These are phyloP conservation scores for Hemileccinum rubropunctum DNA, from an alignment of 768 basidiomycete species.

Conservation along the genomic window DNA sequence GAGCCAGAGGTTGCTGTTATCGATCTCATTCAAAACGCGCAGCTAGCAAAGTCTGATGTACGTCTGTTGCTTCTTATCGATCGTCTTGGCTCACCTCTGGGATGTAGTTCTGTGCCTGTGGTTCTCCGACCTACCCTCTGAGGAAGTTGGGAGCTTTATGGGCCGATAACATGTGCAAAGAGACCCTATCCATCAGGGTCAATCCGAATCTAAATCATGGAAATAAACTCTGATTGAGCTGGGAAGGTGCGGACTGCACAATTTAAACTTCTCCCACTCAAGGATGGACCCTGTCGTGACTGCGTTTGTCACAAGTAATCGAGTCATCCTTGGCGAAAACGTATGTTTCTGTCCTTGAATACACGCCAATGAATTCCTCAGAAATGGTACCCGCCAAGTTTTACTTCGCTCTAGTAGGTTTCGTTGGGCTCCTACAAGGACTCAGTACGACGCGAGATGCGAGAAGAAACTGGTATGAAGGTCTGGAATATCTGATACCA, in stretches of 20 bases:
- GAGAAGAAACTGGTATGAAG: slow-evolving; percentile 93
- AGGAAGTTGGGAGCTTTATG: slow-evolving; percentile 98
- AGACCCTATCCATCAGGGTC: slow-evolving; percentile 75
- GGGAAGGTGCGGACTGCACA: slow-evolving; percentile 77
- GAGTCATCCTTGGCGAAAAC: slow-evolving; percentile 83
- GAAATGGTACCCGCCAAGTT: slow-evolving; percentile 69
- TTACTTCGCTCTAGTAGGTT: slow-evolving; percentile 91
- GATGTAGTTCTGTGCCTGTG: slow-evolving; percentile 86
- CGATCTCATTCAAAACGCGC: slow-evolving; percentile 47
- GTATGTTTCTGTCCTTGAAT: slow-evolving; percentile 34
- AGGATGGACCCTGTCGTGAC: slow-evolving; percentile 89
- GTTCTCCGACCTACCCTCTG: slow-evolving; percentile 72
- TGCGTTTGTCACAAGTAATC: slow-evolving; percentile 79
- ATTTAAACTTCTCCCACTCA: slow-evolving; percentile 79
- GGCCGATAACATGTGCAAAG: slow-evolving; percentile 57
- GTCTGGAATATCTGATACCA: slow-evolving; percentile 85
- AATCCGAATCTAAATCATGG: slow-evolving; percentile 20
- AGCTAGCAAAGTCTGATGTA: slow-evolving; percentile 35
- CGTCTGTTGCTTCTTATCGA: not conserved
- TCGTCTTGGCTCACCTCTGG: not conserved
- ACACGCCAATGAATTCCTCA: slow-evolving; percentile 20
- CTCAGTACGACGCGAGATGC: slow-evolving; percentile 87
- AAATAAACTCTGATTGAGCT: slow-evolving; percentile 12
- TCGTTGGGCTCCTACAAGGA: slow-evolving; percentile 95
- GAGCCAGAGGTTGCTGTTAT: slow-evolving; percentile 55